Percentiles rank a stretch among this genome's conserved stretches.
Evolutionary conservation across 371 early-diverging fungal species (phyloP).

Genomic region (Ecytonucleospora hepatopenaei): DNA sequence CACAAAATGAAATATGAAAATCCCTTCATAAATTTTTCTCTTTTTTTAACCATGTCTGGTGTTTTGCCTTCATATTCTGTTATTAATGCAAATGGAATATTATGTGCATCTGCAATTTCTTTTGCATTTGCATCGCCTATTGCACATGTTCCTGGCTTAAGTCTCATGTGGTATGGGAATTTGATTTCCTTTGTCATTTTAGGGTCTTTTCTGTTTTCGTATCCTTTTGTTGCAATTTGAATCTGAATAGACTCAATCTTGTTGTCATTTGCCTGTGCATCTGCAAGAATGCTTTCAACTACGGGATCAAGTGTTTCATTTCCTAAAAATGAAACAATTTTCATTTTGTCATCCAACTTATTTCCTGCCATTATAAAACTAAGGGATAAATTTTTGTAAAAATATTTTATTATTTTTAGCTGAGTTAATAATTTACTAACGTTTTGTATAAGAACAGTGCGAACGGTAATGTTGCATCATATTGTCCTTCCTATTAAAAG

Average conservation of each 20-base stretch:
- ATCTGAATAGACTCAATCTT: conserved; percentile 77
- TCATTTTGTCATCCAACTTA: conserved; percentile 22
- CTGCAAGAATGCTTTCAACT: conserved; percentile 30
- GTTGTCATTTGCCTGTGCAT: conserved; percentile 20
- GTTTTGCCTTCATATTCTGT: conserved; percentile 87
- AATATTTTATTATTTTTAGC: not conserved
- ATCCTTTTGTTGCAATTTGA: conserved; percentile 93
- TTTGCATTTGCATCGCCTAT: conserved; percentile 87
- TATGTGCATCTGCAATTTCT: conserved; percentile 76
- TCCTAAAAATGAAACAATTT: conserved; percentile 31
- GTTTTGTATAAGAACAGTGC: conserved; percentile 43
- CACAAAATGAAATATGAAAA: conserved; percentile 91
- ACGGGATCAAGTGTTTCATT: conserved; percentile 8
- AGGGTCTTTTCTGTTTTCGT: conserved; percentile 96
- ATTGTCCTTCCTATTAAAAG: conserved; percentile 57
- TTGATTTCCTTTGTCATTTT: conserved; percentile 89
- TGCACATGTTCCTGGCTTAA: conserved; percentile 77
- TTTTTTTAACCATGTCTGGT: conserved; percentile 93
- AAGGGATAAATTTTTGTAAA: not conserved
- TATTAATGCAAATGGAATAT: conserved; percentile 79
- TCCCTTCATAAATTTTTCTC: conserved; percentile 82
- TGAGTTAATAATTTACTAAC: not conserved
- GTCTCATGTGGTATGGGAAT: conserved; percentile 78
- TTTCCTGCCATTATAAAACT: not conserved
- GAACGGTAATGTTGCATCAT: conserved; percentile 58